Base-by-base conservation (phyloP, 1,284 basidiomycete genomes). In the Cutaneotrichosporon mucoides region DNA sequence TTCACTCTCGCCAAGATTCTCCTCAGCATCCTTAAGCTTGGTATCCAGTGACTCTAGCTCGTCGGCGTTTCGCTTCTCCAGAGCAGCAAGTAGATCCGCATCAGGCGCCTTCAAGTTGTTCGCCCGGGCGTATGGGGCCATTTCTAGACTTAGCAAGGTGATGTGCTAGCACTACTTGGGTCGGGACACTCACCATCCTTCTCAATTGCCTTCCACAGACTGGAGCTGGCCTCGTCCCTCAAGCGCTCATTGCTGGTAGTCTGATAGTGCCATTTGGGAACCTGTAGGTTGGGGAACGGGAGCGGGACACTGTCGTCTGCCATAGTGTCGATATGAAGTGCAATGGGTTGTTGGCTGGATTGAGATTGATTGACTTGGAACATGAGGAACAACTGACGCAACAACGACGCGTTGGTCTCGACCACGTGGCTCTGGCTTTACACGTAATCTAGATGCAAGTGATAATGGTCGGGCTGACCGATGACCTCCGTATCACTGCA, bases 1-100 rank as follows among this genome's bases (percentile, higher is more conserved):
- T 76, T 99, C 95, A 8, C 88, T 88, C 78, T 98, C 94, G 53
- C 94, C 95, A 71, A 94, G 87, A 9, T 87, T 92, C 80, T 92
- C 89, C 79, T 92, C 84, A 0, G 93, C 92, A 68, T 94, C 90
- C 66, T 84, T 85, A 52, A 96, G 82, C 62, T 88, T 83, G 64
- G 86, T 85, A 55, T 96, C 89, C 7, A 98, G 80, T 64, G 84
- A 84, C 61, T 86, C 83, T 33, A 98, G 83, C 71, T 90, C 86
- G 44, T 84, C 85, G 56, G 83, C 79, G 76, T 98, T 98, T 56
- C 84, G 84, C 57, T 84, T 83, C 70, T 91, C 86, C 75, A 98
- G 84, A 33, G 81, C 78, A 12, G 83, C 81, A 2, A 95, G 81
- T 5, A 95, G 76, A 0, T 81, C 72, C 4, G 84, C 73, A 64